Conservation (phyloP, 768 basidiomycete genomes). For the Sporobolomyces roseus region DNA sequence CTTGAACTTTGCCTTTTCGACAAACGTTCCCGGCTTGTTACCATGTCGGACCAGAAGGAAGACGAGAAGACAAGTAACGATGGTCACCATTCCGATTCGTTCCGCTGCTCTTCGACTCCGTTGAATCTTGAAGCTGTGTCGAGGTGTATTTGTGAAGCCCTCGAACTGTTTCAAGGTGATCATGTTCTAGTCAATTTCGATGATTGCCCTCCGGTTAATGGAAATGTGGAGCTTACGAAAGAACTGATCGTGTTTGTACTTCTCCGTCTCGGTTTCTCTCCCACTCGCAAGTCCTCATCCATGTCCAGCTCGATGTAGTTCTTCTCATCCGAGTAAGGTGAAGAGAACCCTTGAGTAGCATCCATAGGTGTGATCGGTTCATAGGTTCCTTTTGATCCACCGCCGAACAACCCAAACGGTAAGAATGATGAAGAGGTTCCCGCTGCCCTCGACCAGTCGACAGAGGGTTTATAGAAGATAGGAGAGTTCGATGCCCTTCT, state of each 20-base stretch:
- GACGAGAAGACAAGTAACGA: conserved; percentile 1
- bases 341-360: background rate
- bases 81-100: background rate
- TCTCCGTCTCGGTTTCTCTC: background rate
- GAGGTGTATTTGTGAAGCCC: conserved; percentile 22
- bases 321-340: conserved; percentile 19
- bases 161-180: conserved; percentile 16
- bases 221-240: conserved; percentile 12
- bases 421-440: conserved; percentile 13
- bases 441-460: conserved; percentile 22
- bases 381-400: conserved; percentile 6
- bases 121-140: conserved; percentile 14
- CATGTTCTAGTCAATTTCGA: background rate
- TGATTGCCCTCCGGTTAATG: background rate
- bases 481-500: conserved; percentile 12
- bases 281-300: conserved; percentile 21
- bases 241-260: conserved; percentile 1
- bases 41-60: background rate
- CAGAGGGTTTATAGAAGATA: background rate
- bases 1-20: conserved; percentile 26
- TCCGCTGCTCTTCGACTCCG: conserved; percentile 21
- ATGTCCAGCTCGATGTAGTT: conserved; percentile 32
- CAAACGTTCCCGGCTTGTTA: background rate
- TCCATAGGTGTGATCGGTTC: conserved; percentile 23
- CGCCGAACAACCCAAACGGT: conserved; percentile 12